A percentile compares a stretch with the other conserved stretches of the same genome.
Evolutionary conservation across 805 yeast species (phyloP).

Genomic region (Lachancea nothofagi): DNA sequence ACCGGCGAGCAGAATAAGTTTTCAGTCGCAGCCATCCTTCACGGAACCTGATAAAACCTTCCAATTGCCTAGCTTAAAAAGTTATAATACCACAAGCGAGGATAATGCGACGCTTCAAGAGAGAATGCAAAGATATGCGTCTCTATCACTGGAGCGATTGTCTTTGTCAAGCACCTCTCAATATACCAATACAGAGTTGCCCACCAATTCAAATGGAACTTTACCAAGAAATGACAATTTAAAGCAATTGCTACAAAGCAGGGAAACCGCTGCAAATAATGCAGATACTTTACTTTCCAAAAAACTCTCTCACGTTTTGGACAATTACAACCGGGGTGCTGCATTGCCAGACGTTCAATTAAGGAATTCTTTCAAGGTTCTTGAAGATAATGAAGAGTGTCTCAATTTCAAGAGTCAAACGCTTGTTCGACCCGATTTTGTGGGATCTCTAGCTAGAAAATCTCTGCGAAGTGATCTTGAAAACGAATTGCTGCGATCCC

Average conservation of each 20-base stretch:
- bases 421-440: conserved; percentile 40
- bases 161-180: not conserved
- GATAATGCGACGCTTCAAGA: conserved; percentile 14
- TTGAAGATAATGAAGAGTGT: conserved; percentile 31
- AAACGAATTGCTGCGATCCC: conserved; percentile 51
- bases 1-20: conserved; percentile 26
- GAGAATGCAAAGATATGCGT: conserved; percentile 21
- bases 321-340: conserved; percentile 25
- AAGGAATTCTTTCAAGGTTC: conserved; percentile 32
- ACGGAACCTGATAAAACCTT: conserved; percentile 9
- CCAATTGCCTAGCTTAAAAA: conserved; percentile 11
- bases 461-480: conserved; percentile 57
- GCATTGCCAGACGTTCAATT: conserved; percentile 30
- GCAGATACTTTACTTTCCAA: conserved; percentile 28
- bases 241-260: conserved; percentile 3
- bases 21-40: conserved; percentile 15
- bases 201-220: not conserved
- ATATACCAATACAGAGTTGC: not conserved
- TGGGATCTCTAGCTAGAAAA: conserved; percentile 58
- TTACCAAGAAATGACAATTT: not conserved
- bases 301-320: conserved; percentile 34
- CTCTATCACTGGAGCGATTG: conserved; percentile 8
- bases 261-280: conserved; percentile 12
- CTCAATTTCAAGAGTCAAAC: conserved; percentile 31
- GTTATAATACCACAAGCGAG: not conserved